Conservation (phyloP, 106 monocot species). For the Acorus gramineus region DNA sequence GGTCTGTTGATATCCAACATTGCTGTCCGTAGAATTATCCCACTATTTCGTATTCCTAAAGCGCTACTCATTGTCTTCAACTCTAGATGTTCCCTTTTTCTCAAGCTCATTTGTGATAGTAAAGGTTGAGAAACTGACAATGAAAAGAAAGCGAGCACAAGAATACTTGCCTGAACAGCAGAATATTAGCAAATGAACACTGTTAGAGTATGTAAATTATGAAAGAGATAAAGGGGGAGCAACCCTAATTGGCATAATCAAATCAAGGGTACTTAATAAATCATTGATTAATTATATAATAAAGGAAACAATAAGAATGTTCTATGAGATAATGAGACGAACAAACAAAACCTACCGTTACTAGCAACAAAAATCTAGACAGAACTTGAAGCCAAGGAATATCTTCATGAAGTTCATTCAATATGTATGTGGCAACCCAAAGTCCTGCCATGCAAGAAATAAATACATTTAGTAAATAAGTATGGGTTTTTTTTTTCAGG, state of each 20-base stretch:
- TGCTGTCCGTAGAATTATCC: slow-evolving; percentile 1
- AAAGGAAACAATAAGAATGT: no score
- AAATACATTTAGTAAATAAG: not conserved
- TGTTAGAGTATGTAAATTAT: no score
- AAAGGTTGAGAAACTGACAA: slow-evolving; percentile 34
- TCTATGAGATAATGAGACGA: no score
- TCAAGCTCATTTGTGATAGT: slow-evolving; percentile 32
- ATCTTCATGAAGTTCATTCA: slow-evolving; percentile 35
- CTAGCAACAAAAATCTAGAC: slow-evolving; percentile 27
- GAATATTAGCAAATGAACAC: no score
- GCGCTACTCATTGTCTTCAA: slow-evolving; percentile 27
- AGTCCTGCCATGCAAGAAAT: slow-evolving; percentile 14
- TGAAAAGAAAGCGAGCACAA: slow-evolving; percentile 31
- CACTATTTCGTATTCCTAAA: slow-evolving; percentile 23
- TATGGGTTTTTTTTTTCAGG: no score
- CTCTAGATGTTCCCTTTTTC: slow-evolving; percentile 8
- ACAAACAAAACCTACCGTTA: slow-evolving; percentile 16
- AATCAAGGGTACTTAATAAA: no score
- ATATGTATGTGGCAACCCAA: slow-evolving; percentile 24
- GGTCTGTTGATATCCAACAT: slow-evolving; percentile 14
- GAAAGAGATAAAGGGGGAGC: no score
- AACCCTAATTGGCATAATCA: no score
- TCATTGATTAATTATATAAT: no score
- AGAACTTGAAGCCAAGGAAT: slow-evolving; percentile 29
- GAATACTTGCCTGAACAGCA: slow-evolving; percentile 14